phyloP scores from a whole-genome alignment of 306 rosid species.

The Cajanus cajan region DNA sequence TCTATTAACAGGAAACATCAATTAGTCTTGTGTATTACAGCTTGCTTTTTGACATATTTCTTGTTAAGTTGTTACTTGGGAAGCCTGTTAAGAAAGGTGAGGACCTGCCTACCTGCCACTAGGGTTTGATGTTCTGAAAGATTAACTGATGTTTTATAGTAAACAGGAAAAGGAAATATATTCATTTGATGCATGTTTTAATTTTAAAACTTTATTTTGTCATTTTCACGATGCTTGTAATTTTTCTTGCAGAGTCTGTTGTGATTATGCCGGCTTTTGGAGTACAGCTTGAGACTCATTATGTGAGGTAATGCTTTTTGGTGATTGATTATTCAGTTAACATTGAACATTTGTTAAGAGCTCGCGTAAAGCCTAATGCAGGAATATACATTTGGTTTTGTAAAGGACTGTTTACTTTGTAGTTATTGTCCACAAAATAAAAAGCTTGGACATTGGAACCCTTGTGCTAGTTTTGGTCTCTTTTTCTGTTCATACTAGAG shows the following conservation, averaged over 20 bases:
- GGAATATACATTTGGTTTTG: neutral
- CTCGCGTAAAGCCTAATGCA: neutral
- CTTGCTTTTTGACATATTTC: conserved; percentile 52
- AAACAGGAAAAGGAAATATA: neutral
- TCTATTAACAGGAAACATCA: conserved; percentile 53
- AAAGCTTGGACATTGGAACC: neutral
- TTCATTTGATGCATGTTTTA: neutral
- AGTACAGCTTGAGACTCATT: conserved; percentile 87
- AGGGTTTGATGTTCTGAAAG: conserved; percentile 21
- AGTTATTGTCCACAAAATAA: neutral
- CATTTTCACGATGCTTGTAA: conserved; percentile 7
- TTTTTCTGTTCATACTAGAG: conserved; percentile 23
- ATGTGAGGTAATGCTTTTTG: conserved; percentile 49
- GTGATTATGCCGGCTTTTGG: conserved; percentile 91
- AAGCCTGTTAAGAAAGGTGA: conserved; percentile 72
- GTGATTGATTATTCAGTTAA: neutral
- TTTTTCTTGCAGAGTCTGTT: conserved; percentile 64
- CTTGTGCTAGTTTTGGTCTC: neutral
- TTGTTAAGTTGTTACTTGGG: conserved; percentile 58
- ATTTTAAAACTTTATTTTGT: neutral
- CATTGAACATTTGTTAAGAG: neutral
- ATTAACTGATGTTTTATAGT: conserved; percentile 18
- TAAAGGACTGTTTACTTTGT: neutral
- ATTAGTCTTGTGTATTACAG: conserved; percentile 51
- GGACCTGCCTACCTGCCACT: conserved; percentile 19